Evolutionary conservation across 1,284 basidiomycete genomes (phyloP).

Genomic region (Pseudozyma thailandica): DNA sequence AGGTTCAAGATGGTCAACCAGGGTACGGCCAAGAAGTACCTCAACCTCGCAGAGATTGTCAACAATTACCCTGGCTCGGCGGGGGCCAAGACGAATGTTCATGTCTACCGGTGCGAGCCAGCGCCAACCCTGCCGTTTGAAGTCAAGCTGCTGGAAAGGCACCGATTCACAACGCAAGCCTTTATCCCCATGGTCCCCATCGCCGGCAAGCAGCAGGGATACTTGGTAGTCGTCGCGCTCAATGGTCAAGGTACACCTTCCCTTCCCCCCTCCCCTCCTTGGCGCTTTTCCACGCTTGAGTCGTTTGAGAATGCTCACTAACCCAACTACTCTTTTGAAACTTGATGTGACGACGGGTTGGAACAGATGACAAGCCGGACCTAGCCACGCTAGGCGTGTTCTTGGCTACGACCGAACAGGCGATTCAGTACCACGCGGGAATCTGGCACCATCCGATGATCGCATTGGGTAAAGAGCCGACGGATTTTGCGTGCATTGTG

Average conservation of each 20-base stretch:
- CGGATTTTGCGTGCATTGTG: constrained; percentile 64
- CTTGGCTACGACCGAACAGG: constrained; percentile 51
- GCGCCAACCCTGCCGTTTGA: constrained; percentile 38
- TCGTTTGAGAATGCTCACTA: constrained; percentile 1
- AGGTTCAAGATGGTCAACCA: constrained; percentile 60
- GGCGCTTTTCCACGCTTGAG: not conserved
- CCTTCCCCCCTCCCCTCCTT: not conserved
- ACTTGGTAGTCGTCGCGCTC: constrained; percentile 61
- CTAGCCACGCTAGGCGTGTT: constrained; percentile 55
- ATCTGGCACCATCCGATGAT: constrained; percentile 65
- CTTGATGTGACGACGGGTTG: not conserved
- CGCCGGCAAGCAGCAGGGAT: constrained; percentile 38
- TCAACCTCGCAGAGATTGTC: constrained; percentile 41
- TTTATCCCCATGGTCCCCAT: constrained; percentile 56
- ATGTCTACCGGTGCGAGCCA: constrained; percentile 58
- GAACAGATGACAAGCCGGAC: constrained; percentile 60
- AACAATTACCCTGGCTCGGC: constrained; percentile 43
- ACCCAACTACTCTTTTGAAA: not conserved
- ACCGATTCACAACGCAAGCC: constrained; percentile 60
- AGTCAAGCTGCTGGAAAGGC: constrained; percentile 60
- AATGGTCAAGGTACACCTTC: constrained; percentile 48
- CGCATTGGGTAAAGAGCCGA: constrained; percentile 46
- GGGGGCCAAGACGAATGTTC: constrained; percentile 50
- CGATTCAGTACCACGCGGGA: constrained; percentile 60
- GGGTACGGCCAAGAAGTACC: constrained; percentile 60